phyloP scores from a whole-genome alignment of 805 yeast species.

The Kuraishia floccosa region DNA sequence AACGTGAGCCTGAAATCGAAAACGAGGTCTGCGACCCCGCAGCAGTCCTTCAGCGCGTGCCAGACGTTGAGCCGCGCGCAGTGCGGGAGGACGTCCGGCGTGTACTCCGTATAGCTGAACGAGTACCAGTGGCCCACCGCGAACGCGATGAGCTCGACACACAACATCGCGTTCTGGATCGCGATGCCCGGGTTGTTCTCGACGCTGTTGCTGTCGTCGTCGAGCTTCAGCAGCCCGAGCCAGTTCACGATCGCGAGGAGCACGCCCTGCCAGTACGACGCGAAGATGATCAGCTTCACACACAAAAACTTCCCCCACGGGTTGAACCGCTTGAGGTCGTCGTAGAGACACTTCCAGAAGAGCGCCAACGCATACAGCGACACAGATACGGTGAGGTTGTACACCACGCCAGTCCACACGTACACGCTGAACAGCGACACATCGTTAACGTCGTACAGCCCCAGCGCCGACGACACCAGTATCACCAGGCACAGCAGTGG shows the following conservation, averaged over 20 bases:
- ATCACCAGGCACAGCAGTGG: conserved; percentile 64
- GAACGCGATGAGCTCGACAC: conserved; percentile 77
- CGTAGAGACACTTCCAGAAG: conserved; percentile 86
- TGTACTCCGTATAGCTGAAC: conserved; percentile 68
- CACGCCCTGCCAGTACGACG: conserved; percentile 95
- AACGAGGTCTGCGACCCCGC: conserved; percentile 66
- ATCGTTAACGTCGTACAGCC: conserved; percentile 39
- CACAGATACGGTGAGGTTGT: conserved; percentile 70
- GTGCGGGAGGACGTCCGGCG: conserved; percentile 47
- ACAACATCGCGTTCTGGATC: conserved; percentile 69
- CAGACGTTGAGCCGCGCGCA: conserved; percentile 51
- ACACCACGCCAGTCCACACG: conserved; percentile 55
- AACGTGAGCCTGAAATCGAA: conserved; percentile 68
- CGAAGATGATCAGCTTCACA: conserved; percentile 88
- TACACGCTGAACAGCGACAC: conserved; percentile 37
- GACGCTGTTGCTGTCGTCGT: conserved; percentile 18
- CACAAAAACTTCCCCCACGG: conserved; percentile 92
- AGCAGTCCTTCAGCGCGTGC: conserved; percentile 65
- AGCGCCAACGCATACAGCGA: conserved; percentile 80
- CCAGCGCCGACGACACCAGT: conserved; percentile 31
- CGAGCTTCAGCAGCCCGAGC: conserved; percentile 27
- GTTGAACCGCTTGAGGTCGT: conserved; percentile 64
- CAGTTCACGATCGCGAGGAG: conserved; percentile 41
- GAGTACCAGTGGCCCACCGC: conserved; percentile 85
- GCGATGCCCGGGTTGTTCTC: conserved; percentile 25